Conservation (phyloP, 225 moss, liverwort and hornwort species). For the Rhytidiadelphus loreus region DNA sequence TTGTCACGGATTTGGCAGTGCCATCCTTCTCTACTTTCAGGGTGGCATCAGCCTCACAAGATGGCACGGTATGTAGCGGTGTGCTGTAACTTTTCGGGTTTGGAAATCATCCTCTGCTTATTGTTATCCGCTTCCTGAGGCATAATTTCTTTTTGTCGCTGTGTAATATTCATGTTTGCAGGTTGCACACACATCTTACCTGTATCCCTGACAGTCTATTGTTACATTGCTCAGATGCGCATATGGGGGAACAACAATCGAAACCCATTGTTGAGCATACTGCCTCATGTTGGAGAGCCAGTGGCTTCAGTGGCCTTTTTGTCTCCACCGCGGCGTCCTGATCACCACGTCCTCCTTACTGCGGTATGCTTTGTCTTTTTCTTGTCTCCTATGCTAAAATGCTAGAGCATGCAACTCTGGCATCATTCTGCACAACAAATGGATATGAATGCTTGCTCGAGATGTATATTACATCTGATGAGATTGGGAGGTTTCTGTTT, state of each 20-base stretch:
- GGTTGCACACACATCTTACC: background rate
- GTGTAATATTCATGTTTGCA: background rate
- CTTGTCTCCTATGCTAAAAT: background rate
- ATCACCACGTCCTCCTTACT: conserved; percentile 70
- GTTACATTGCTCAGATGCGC: conserved; percentile 44
- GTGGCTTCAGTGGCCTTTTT: conserved; percentile 83
- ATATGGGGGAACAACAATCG: conserved; percentile 78
- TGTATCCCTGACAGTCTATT: background rate
- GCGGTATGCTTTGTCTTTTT: conserved; percentile 37
- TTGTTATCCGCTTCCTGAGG: background rate
- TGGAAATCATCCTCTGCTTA: background rate
- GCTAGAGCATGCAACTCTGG: background rate
- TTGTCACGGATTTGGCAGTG: conserved; percentile 77
- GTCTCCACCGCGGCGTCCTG: conserved; percentile 68
- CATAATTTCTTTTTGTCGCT: background rate
- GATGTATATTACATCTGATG: background rate
- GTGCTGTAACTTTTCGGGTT: background rate
- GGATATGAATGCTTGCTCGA: background rate
- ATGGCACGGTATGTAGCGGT: conserved; percentile 64
- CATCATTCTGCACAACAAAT: background rate
- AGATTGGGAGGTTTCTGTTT: background rate
- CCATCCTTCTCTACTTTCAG: conserved; percentile 59
- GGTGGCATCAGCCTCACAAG: conserved; percentile 84
- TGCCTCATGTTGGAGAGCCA: conserved; percentile 68
- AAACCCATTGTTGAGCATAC: conserved; percentile 44